These are phyloP conservation scores for Mortierella sp. DNA, from an alignment of 371 early-diverging fungal species.

Conservation along the genomic window DNA sequence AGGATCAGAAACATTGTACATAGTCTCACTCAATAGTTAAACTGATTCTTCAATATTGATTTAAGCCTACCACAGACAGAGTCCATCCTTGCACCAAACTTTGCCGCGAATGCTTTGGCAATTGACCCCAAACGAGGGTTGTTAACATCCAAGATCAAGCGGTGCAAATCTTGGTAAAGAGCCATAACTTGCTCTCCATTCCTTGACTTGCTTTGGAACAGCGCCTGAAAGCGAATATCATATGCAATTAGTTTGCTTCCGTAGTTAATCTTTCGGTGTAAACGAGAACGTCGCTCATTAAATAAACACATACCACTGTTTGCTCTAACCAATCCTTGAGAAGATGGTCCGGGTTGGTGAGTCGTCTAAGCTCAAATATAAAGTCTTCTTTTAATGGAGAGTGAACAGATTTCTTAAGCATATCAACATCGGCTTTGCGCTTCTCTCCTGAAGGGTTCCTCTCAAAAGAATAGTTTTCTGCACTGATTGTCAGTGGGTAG, in stretches of 20 bases:
- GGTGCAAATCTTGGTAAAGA: constrained; percentile 37
- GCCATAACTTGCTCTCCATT: constrained; percentile 37
- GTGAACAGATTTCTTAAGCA: constrained; percentile 55
- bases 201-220: constrained; percentile 36
- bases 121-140: constrained; percentile 41
- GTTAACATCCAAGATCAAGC: constrained; percentile 28
- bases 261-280: not conserved
- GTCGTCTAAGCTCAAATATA: constrained; percentile 71
- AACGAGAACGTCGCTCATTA: not conserved
- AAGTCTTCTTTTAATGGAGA: constrained; percentile 71
- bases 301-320: constrained; percentile 56
- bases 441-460: constrained; percentile 32
- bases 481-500: constrained; percentile 78
- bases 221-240: constrained; percentile 15
- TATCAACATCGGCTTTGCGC: constrained; percentile 51
- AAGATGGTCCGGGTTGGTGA: constrained; percentile 78
- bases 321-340: constrained; percentile 75
- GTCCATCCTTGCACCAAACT: constrained; percentile 62
- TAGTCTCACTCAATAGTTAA: not conserved
- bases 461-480: constrained; percentile 70
- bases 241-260: not conserved
- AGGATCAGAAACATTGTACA: not conserved
- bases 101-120: constrained; percentile 64
- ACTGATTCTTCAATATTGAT: not conserved
- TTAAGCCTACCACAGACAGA: constrained; percentile 62